These are phyloP conservation scores for Stevia rebaudiana DNA, from an alignment of 140 eudicot genomes.

Conservation along the genomic window DNA sequence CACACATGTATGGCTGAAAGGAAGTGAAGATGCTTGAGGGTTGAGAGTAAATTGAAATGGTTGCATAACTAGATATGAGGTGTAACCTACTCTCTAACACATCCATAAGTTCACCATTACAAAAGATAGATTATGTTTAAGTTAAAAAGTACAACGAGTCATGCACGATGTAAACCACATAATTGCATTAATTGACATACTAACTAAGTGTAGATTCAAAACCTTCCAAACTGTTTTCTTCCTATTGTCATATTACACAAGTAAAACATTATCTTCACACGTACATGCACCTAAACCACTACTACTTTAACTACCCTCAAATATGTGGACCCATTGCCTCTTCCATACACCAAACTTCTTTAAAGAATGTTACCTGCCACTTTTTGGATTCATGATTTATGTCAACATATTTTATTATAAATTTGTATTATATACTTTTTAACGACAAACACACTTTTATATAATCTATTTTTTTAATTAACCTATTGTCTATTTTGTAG, in stretches of 20 bases:
- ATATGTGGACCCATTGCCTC: slow-evolving; percentile 22
- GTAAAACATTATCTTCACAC: slow-evolving; percentile 10
- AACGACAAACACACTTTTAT: no score
- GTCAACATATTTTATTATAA: background rate
- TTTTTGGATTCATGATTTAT: background rate
- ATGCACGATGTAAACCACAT: slow-evolving; percentile 1
- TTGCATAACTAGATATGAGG: no score
- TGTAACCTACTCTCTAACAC: no score
- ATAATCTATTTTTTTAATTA: no score
- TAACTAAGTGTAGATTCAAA: background rate
- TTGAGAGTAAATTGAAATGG: no score
- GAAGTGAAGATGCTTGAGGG: no score
- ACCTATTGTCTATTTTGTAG: no score
- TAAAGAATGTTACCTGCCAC: background rate
- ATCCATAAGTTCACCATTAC: no score
- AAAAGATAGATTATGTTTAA: background rate
- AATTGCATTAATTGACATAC: background rate
- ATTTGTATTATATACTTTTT: no score
- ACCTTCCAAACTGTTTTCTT: slow-evolving; percentile 9
- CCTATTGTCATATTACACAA: slow-evolving; percentile 13
- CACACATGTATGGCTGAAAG: no score
- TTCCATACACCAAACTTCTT: slow-evolving; percentile 8
- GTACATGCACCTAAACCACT: slow-evolving; percentile 31
- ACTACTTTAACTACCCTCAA: slow-evolving; percentile 23
- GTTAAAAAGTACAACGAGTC: slow-evolving; percentile 1